A percentile compares a stretch with the other conserved stretches of the same genome.
phyloP scores from a whole-genome alignment of 768 basidiomycete genomes.

The Serpula lacrymans region DNA sequence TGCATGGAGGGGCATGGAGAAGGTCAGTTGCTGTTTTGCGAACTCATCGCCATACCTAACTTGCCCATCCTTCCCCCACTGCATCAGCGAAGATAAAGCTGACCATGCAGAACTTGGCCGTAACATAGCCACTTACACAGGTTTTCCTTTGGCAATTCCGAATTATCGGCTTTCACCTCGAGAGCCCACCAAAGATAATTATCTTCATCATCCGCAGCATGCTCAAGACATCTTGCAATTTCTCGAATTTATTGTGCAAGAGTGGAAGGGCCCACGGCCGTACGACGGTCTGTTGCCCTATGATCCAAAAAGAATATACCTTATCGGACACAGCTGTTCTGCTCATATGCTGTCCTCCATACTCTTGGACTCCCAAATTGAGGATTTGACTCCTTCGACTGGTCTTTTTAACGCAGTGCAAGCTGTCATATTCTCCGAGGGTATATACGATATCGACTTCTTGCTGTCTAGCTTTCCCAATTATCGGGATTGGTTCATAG shows the following conservation, averaged over 20 bases:
- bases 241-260: slow-evolving; percentile 48
- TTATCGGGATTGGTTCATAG: slow-evolving; percentile 73
- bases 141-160: slow-evolving; percentile 61
- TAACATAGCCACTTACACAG: slow-evolving; percentile 45
- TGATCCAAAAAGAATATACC: slow-evolving; percentile 43
- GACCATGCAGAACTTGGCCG: slow-evolving; percentile 54
- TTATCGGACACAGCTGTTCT: slow-evolving; percentile 79
- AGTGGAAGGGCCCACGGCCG: slow-evolving; percentile 3
- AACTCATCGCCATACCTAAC: slow-evolving; percentile 4
- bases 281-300: slow-evolving; percentile 32
- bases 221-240: slow-evolving; percentile 61
- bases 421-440: slow-evolving; percentile 66
- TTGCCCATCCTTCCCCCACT: slow-evolving; percentile 7
- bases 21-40: slow-evolving; percentile 42
- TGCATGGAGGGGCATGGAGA: slow-evolving; percentile 86
- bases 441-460: slow-evolving; percentile 71
- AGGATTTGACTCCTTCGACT: slow-evolving; percentile 41
- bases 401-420: slow-evolving; percentile 42
- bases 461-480: slow-evolving; percentile 60
- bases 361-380: slow-evolving; percentile 48
- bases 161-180: slow-evolving; percentile 73
- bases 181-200: slow-evolving; percentile 30
- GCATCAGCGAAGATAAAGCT: slow-evolving; percentile 66
- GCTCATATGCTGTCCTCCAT: slow-evolving; percentile 78
- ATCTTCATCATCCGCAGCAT: slow-evolving; percentile 67